Percentiles rank a stretch among this genome's conserved stretches.
Evolutionary conservation across 2,329 filamentous ascomycete species (phyloP).

Genomic region (Exophiala mesophila): DNA sequence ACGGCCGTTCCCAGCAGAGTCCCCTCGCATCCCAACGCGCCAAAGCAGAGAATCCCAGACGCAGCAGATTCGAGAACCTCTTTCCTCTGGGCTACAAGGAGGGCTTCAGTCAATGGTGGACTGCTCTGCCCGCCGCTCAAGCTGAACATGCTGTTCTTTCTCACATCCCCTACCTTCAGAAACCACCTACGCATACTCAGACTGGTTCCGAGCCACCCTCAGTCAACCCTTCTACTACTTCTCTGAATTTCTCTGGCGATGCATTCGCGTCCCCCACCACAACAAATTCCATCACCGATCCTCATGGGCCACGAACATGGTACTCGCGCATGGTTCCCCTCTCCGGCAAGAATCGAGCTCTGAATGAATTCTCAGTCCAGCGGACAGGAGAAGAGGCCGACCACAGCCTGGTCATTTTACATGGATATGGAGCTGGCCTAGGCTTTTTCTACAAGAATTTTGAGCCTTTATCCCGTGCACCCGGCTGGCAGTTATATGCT

Average conservation of each 20-base stretch:
- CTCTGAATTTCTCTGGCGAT: slow-evolving; percentile 36
- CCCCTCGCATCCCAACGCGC: slow-evolving; percentile 46
- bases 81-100: slow-evolving; percentile 92
- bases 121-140: slow-evolving; percentile 69
- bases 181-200: slow-evolving; percentile 63
- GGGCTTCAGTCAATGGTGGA: slow-evolving; percentile 92
- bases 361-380: slow-evolving; percentile 93
- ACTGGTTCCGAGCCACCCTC: slow-evolving; percentile 52
- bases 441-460: slow-evolving; percentile 99
- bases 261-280: slow-evolving; percentile 38
- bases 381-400: slow-evolving; percentile 71
- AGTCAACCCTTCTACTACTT: slow-evolving; percentile 32
- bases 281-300: slow-evolving; percentile 59
- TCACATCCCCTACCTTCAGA: slow-evolving; percentile 74
- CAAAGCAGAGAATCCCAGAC: slow-evolving; percentile 30
- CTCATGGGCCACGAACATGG: slow-evolving; percentile 81
- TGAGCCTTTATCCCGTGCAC: slow-evolving; percentile 71
- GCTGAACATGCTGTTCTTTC: slow-evolving; percentile 87
- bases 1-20: slow-evolving; percentile 38
- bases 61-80: slow-evolving; percentile 38
- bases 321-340: slow-evolving; percentile 77
- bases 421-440: slow-evolving; percentile 92
- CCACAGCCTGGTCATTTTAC: slow-evolving; percentile 88
- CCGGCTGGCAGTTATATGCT: slow-evolving; percentile 84
- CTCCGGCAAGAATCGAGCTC: slow-evolving; percentile 74